Evolutionary conservation across 306 rosid species (phyloP).

Genomic region (Corylus americana): DNA sequence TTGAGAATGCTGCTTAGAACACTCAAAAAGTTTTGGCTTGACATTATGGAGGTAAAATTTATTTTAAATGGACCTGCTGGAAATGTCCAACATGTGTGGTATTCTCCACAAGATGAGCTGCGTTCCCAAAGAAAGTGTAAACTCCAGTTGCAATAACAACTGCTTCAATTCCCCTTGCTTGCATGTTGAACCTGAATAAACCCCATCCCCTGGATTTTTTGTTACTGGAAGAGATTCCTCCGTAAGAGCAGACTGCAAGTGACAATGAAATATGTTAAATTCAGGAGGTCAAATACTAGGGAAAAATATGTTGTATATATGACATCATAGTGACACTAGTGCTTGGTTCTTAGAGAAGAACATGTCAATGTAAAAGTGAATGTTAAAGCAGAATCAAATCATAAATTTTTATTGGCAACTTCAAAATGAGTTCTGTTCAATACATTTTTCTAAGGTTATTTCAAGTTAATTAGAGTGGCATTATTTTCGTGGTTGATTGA

Average conservation of each 20-base stretch:
- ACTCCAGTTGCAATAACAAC: slow-evolving; percentile 81
- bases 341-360: background rate
- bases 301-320: background rate
- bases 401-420: too few relatives aligned
- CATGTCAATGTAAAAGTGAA: background rate
- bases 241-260: slow-evolving; percentile 73
- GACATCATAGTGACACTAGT: background rate
- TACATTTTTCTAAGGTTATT: background rate
- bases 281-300: slow-evolving; percentile 4
- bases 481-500: too few relatives aligned
- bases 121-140: slow-evolving; percentile 80
- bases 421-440: background rate
- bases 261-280: slow-evolving; percentile 17
- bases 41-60: background rate
- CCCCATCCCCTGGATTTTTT: slow-evolving; percentile 62
- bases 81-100: slow-evolving; percentile 78
- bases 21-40: background rate
- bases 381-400: too few relatives aligned
- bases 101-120: slow-evolving; percentile 81
- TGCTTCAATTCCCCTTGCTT: slow-evolving; percentile 85
- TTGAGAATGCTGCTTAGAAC: slow-evolving; percentile 9
- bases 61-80: slow-evolving; percentile 51
- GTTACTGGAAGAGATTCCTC: slow-evolving; percentile 65
- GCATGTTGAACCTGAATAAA: slow-evolving; percentile 83
- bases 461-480: background rate